Conservation (phyloP, 345 rosid species). For the Excoecaria agallocha region DNA sequence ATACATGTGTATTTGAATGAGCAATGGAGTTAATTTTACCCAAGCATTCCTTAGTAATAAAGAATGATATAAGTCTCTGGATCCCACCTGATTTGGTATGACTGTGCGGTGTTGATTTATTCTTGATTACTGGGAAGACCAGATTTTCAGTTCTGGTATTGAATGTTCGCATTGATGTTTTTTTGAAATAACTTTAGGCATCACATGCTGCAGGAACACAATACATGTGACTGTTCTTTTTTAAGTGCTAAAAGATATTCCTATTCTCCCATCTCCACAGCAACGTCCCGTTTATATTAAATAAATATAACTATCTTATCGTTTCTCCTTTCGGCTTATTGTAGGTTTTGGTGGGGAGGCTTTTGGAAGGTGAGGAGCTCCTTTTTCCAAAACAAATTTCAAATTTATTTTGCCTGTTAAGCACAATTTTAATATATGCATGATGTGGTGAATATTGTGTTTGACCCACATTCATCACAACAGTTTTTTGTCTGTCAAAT, state of each 20-base stretch:
- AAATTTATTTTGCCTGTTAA: constrained; percentile 1
- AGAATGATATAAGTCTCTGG: background rate
- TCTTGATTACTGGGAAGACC: background rate
- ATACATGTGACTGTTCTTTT: background rate
- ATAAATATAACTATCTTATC: constrained; percentile 17
- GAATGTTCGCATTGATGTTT: background rate
- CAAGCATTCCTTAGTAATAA: background rate
- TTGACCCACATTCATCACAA: background rate
- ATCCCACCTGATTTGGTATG: background rate
- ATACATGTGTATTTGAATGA: background rate
- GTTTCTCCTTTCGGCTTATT: constrained; percentile 20
- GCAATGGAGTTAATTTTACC: background rate
- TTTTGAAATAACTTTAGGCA: background rate
- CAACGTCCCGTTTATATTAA: background rate
- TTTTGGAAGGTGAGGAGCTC: constrained; percentile 82
- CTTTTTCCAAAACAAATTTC: constrained; percentile 9
- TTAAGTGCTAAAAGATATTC: background rate
- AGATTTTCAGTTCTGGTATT: background rate
- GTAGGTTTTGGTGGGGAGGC: constrained; percentile 99
- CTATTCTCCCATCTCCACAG: background rate
- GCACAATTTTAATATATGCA: background rate
- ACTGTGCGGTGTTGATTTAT: background rate
- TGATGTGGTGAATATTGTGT: background rate
- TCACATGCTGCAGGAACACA: background rate
- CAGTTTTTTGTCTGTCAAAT: background rate